A percentile compares a stretch with the other conserved stretches of the same genome.
Conservation (phyloP, 2,329 filamentous ascomycete genomes). For the Monilinia vaccinii-corymbosi region DNA sequence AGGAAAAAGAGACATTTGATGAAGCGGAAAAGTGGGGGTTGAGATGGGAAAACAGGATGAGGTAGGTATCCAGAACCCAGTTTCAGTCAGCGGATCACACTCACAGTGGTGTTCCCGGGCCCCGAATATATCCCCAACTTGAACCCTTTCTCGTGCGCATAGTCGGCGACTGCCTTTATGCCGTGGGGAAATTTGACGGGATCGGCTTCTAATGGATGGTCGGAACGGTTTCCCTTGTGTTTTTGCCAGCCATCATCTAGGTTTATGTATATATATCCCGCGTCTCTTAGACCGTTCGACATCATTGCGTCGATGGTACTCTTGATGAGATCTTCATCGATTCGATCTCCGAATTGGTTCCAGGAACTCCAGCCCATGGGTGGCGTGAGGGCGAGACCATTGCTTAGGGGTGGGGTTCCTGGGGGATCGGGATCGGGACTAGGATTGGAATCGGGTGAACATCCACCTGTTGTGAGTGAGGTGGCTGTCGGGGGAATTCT, state of each 20-base stretch:
- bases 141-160: conserved; percentile 25
- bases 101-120: conserved; percentile 32
- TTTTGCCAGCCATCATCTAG: conserved; percentile 1
- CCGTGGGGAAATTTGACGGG: background rate
- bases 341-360: conserved; percentile 43
- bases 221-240: background rate
- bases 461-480: background rate
- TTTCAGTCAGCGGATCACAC: no score
- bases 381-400: conserved; percentile 32
- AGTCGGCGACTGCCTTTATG: background rate
- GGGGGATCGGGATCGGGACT: background rate
- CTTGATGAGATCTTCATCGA: conserved; percentile 29
- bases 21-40: no score
- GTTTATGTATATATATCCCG: background rate
- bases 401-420: conserved; percentile 18
- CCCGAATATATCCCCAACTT: conserved; percentile 57
- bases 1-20: no score
- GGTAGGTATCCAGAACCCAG: no score
- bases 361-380: conserved; percentile 45
- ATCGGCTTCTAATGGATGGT: background rate
- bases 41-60: no score
- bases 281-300: background rate
- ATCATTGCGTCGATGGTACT: background rate
- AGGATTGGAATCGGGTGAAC: background rate
- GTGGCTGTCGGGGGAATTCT: background rate